Percentiles rank a stretch among this genome's conserved stretches.
Evolutionary conservation across 805 yeast species (phyloP).

Genomic region (Schwanniomyces yamadae): DNA sequence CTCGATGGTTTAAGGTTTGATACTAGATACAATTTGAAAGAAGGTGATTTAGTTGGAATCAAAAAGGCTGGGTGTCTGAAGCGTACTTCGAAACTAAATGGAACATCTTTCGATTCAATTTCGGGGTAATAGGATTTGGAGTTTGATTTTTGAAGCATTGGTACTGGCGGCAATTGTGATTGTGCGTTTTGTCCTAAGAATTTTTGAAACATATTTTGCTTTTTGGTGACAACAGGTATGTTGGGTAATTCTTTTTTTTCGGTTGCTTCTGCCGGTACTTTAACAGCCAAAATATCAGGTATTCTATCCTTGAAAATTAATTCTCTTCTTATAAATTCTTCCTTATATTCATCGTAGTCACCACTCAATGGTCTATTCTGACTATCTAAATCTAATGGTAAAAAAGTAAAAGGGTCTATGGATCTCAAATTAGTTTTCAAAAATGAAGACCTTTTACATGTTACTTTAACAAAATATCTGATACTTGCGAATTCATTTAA

Average conservation of each 20-base stretch:
- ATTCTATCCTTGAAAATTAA: conserved; percentile 36
- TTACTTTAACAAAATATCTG: conserved; percentile 58
- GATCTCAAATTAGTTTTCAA: conserved; percentile 48
- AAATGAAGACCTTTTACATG: conserved; percentile 53
- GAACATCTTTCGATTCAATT: conserved; percentile 35
- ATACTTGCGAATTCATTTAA: conserved; percentile 38
- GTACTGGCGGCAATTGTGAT: conserved; percentile 9
- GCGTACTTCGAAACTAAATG: conserved; percentile 47
- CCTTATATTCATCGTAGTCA: conserved; percentile 31
- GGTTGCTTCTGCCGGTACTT: conserved; percentile 16
- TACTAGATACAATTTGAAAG: conserved; percentile 32
- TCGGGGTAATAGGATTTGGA: conserved; percentile 13
- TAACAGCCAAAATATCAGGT: conserved; percentile 45
- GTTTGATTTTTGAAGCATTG: conserved; percentile 7
- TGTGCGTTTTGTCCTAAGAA: conserved; percentile 18
- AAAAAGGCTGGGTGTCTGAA: conserved; percentile 47
- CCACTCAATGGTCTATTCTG: conserved; percentile 18
- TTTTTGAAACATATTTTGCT: conserved; percentile 28
- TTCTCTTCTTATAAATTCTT: conserved; percentile 47
- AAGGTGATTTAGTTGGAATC: conserved; percentile 42
- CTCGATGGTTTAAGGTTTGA: conserved; percentile 27
- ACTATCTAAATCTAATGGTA: conserved; percentile 46
- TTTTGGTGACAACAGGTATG: conserved; percentile 15
- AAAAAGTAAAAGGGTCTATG: conserved; percentile 50
- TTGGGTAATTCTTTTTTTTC: conserved; percentile 19